Base-by-base conservation (phyloP, 371 early-diverging fungal genomes). In the Funneliformis caledonium region DNA sequence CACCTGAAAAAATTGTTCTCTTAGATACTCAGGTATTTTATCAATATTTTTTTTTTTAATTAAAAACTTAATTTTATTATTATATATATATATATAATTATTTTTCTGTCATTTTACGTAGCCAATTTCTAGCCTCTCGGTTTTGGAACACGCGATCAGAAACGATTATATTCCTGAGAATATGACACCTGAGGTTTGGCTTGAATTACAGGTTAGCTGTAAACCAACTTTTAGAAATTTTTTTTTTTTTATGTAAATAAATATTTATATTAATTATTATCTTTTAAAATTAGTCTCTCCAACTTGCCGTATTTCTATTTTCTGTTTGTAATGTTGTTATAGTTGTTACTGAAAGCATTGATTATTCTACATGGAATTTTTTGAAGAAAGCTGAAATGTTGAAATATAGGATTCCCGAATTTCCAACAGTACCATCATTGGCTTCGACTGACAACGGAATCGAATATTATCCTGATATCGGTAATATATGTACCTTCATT, bases 291-390 rank as follows among this genome's bases (percentile, higher is more conserved):
- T 78, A 89, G 85, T 82, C 86, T 12, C 82, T 91, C 16, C 89
- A 89, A 48, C 72, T 87, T 68, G 79, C 89, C 4, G 84, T 92
- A 14, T 92, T 92, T 69, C 73, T 93, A 82, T 80, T 91, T 14
- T 90, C 92, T 8, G 87, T 93, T 4, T 93, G 94, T 74, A 92
- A 94, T 74, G 90, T 93, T 26, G 83, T 94, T 5, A 47, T 94
- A 14, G 85, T 92, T 2, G 90, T 92, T 31, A 85, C 85, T 11
- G 91, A 91, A 76, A 89, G 88, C 11, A 80, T 86, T 9, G 89
- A 91, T 48, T 83, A 82, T 8, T 85, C 87, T 33, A 72, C 89
- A 68, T 81, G 89, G 43, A 82, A 83, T 42, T 85, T 88, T 74
- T 33, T 92, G 16, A 87, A 86, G 72, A 83, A 88, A 76, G 89